Evolutionary conservation across 768 basidiomycete genomes (phyloP), one percentile per base, ranked within the genome.

Genomic region (Russula earlei): DNA sequence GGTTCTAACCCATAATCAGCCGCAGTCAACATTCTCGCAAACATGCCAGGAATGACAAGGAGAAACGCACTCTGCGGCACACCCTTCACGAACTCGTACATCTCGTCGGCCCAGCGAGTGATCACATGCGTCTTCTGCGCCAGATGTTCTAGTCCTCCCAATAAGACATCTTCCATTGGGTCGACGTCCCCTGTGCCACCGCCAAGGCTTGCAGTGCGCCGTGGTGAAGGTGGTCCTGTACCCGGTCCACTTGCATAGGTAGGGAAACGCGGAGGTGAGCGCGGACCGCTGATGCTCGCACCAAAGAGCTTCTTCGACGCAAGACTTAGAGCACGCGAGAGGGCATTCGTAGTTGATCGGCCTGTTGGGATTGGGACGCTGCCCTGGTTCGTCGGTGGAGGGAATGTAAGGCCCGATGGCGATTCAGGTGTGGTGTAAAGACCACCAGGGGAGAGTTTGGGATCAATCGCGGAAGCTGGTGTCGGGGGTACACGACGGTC

Each of bases 101-200:
- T 85, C 75, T 92, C 87, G 62, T 98, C 95, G 20, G 89, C 96
- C 82, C 93, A 95, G 58, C 88, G 85, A 54, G 88, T 87, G 56
- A 98, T 72, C 50, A 94, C 92, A 58, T 89, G 84, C 33, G 95
- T 95, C 77, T 98, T 99, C 76, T 96, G 91, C 33, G 94, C 95
- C 3, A 94, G 73, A 60, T 94, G 88, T 66, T 98, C 95, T 41
- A 98, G 72, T 19, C 72, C 69, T 2, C 75, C 80, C n/a, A 96
- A 71, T n/a, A 96, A 69, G 57, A 82, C 81, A 58, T 95, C 90
- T 63, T 96, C 92, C 62, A 87, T 72, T 1, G 84, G 85, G 63
- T 88, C 85, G 20, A 45, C 17, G 29, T 49, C 54, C 20, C 43
- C 52, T 4, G 33, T 19, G 17, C 34, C 49, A 75, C 72, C 5